Conservation (phyloP, 1,139 yeast species). For the Zygoascus meyerae region DNA sequence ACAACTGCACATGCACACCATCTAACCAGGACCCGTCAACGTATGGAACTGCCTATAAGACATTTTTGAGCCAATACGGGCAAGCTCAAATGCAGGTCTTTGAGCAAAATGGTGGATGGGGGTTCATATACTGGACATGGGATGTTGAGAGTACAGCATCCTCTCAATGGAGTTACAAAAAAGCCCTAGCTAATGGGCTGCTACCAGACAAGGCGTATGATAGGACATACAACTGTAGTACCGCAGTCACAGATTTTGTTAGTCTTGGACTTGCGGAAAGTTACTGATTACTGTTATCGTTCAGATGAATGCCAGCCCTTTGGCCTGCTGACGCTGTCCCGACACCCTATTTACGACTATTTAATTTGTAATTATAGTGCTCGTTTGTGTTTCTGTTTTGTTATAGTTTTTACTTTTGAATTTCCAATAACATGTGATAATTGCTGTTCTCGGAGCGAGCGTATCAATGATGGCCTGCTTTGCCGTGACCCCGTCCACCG, state of each 20-base stretch:
- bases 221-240: constrained; percentile 27
- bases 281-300: constrained; percentile 16
- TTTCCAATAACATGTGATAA: too few species aligned
- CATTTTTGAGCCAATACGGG: constrained; percentile 30
- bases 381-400: too few species aligned
- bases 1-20: constrained; percentile 29
- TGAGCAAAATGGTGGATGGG: constrained; percentile 33
- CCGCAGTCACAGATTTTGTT: constrained; percentile 25
- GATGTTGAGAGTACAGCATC: constrained; percentile 30
- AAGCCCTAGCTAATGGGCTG: constrained; percentile 29
- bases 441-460: too few species aligned
- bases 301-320: background rate
- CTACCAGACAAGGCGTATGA: constrained; percentile 31
- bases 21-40: constrained; percentile 26
- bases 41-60: constrained; percentile 28
- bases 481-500: too few species aligned
- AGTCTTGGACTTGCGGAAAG: constrained; percentile 29
- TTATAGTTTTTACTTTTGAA: too few species aligned
- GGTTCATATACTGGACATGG: constrained; percentile 37
- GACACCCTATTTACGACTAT: too few species aligned
- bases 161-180: constrained; percentile 34
- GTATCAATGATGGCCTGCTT: too few species aligned
- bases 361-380: too few species aligned
- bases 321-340: too few species aligned
- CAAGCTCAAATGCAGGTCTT: constrained; percentile 33